Evolutionary conservation across 768 basidiomycete genomes (phyloP), one percentile per base, ranked within the genome.

Genomic region (Grammothele lineata): DNA sequence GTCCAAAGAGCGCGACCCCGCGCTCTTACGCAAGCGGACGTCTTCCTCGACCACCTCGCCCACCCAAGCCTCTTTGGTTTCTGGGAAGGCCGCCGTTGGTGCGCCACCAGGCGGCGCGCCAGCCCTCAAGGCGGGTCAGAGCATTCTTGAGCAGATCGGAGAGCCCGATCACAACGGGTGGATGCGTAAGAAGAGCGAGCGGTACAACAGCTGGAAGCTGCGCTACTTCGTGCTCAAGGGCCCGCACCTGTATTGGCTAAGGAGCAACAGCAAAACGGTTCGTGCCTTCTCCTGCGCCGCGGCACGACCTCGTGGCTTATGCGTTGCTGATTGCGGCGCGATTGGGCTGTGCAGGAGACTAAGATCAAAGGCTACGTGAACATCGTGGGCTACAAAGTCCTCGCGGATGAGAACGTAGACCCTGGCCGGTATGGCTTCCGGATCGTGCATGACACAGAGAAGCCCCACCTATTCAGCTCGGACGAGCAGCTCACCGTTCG

Each of bases 311-410:
- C 17, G 14, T 39, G 45, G 21, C 23, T 18, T n/a, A n/a, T 10
- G 38, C 26, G 15, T 39, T 34, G 6, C 12, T 43, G 14, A 44
- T 40, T 33, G 25, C 37, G 26, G 26, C 32, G 40, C n/a, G 21
- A 41, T 25, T 47, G 40, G n/a, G 38, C 39, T 44, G 25, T 25
- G 51, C 44, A 94, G 87, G 94, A 97, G 70, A 88, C 85, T 23
- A 87, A 88, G 58, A 88, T 96, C 66, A 98, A 98, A 70, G 95
- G 90, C n/a, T 94, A 94, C 57, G 80, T 98, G 61, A 85, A 96
- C 57, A 82, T 96, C 38, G 67, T 76, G 22, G 95, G 96, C 0
- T 95, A 96, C 72, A 92, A 87, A 60, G 89, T 98, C 44, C 79
- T 93, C 33, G 83, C 90, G 8, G 96, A 98, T 63, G 92, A 93